phyloP scores from a whole-genome alignment of 2,329 filamentous ascomycete species.

The Aureobasidium sp. region DNA sequence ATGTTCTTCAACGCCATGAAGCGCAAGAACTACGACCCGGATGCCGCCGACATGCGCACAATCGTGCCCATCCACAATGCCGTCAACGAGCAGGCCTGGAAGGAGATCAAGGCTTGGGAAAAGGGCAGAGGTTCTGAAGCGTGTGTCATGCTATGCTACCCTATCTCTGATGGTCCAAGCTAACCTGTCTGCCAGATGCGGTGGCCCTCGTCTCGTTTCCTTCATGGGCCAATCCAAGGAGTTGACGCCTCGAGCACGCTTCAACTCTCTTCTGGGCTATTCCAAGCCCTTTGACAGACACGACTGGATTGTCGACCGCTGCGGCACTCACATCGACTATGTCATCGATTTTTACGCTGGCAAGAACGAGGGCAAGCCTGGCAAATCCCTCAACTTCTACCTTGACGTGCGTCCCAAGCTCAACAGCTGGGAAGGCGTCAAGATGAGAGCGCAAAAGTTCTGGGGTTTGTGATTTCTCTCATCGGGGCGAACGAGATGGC shows the following conservation, averaged over 20 bases:
- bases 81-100: conserved; percentile 94
- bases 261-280: conserved; percentile 83
- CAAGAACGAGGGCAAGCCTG: conserved; percentile 38
- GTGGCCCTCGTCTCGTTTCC: conserved; percentile 72
- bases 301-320: conserved; percentile 94
- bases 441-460: conserved; percentile 43
- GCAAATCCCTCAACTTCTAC: conserved; percentile 53
- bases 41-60: conserved; percentile 71
- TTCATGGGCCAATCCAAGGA: conserved; percentile 63
- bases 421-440: conserved; percentile 55
- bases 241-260: conserved; percentile 73
- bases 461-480: conserved; percentile 22
- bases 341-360: conserved; percentile 98
- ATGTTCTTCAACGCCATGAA: conserved; percentile 98
- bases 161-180: neutral
- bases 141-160: conserved; percentile 34
- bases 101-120: conserved; percentile 88
- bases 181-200: conserved; percentile 44
- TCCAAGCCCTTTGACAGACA: conserved; percentile 88
- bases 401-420: conserved; percentile 59
- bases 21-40: conserved; percentile 73
- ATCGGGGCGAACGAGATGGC: conserved; percentile 11
- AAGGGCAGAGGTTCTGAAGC: conserved; percentile 52
- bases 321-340: conserved; percentile 79
- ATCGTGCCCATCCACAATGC: conserved; percentile 98